Conservation (phyloP, 108 stramenopile genomes). For the Cyclotella cryptica region DNA sequence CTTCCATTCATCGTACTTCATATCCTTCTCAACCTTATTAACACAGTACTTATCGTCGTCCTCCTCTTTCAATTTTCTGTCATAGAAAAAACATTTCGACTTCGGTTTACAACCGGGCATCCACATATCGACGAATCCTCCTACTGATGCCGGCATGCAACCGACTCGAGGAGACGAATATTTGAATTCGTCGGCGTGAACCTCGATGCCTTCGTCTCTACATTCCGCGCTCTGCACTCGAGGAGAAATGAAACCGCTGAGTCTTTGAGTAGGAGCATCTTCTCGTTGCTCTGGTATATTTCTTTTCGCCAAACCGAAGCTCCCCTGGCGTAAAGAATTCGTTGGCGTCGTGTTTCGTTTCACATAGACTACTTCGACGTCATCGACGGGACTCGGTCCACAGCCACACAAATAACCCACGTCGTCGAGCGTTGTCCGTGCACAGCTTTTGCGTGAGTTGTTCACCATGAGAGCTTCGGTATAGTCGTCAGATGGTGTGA, state of each 20-base stretch:
- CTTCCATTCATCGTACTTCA: background rate
- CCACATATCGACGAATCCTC: background rate
- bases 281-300: background rate
- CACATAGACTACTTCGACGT: conserved; percentile 5
- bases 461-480: conserved; percentile 3
- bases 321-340: background rate
- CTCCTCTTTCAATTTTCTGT: background rate
- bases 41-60: background rate
- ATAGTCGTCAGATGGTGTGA: background rate
- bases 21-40: background rate
- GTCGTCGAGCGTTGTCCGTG: background rate
- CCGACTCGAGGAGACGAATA: conserved; percentile 3
- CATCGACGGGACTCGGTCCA: background rate
- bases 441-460: background rate
- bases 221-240: background rate
- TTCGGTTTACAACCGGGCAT: background rate
- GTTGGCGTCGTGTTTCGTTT: background rate
- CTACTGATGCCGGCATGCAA: conserved; percentile 1
- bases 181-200: background rate
- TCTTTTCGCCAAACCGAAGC: background rate
- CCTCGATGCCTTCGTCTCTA: background rate
- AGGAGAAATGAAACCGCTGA: background rate
- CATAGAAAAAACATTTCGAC: background rate
- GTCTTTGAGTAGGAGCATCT: conserved; percentile 1
- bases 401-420: conserved; percentile 6